Evolutionary conservation across 2,329 filamentous ascomycete species (phyloP).

Genomic region (Xylaria digitata): DNA sequence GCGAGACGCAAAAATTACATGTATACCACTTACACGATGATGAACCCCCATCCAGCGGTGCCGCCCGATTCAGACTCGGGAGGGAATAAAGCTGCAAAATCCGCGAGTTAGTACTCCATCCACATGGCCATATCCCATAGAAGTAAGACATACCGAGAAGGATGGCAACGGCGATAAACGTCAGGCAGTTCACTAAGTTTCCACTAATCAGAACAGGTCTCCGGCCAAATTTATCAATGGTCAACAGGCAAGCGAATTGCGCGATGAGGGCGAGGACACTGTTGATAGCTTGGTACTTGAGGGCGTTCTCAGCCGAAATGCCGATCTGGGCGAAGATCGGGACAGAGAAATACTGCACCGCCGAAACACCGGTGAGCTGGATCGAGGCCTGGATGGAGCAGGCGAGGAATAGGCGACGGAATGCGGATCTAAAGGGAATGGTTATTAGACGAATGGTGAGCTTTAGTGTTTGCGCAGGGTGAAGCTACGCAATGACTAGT

Average conservation of each 20-base stretch:
- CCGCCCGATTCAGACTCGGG: conserved; percentile 63
- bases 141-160: conserved; percentile 53
- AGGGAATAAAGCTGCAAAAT: conserved; percentile 64
- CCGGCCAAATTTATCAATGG: conserved; percentile 77
- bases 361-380: conserved; percentile 81
- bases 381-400: conserved; percentile 75
- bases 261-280: conserved; percentile 76
- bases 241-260: conserved; percentile 74
- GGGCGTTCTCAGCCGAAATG: conserved; percentile 71
- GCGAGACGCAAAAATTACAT: background rate
- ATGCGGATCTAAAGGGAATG: conserved; percentile 60
- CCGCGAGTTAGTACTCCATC: background rate
- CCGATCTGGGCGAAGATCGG: conserved; percentile 76
- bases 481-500: background rate
- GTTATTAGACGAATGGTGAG: background rate
- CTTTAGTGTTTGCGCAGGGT: background rate
- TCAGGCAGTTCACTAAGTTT: conserved; percentile 76
- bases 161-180: conserved; percentile 75
- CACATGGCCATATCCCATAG: background rate
- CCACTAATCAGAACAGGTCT: conserved; percentile 78
- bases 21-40: conserved; percentile 60
- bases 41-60: conserved; percentile 77
- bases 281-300: conserved; percentile 82
- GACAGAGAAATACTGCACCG: conserved; percentile 81
- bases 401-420: conserved; percentile 78